These are phyloP conservation scores for Postia placenta DNA, from an alignment of 768 basidiomycete genomes.

Conservation along the genomic window DNA sequence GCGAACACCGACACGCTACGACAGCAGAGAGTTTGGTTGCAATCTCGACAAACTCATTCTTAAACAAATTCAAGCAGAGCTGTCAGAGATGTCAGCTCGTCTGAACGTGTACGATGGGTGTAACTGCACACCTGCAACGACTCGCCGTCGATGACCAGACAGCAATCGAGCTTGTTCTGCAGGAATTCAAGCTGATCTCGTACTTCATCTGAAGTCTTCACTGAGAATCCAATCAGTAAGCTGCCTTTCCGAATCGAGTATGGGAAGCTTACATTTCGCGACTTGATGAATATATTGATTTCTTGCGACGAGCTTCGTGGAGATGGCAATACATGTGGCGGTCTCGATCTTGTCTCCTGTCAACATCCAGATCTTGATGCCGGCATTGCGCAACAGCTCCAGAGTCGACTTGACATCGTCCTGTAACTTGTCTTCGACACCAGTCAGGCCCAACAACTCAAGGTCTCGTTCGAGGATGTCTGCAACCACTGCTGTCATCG, in stretches of 20 bases:
- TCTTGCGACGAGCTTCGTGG: conserved; percentile 90
- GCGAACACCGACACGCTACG: conserved; percentile 96
- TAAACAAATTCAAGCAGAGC: conserved; percentile 88
- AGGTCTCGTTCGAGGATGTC: conserved; percentile 82
- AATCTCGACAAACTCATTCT: conserved; percentile 92
- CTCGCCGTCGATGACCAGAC: conserved; percentile 96
- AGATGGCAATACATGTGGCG: conserved; percentile 95
- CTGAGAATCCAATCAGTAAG: conserved; percentile 32
- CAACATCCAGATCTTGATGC: conserved; percentile 99
- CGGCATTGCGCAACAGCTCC: conserved; percentile 90
- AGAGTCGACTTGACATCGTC: conserved; percentile 94
- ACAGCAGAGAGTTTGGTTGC: conserved; percentile 94
- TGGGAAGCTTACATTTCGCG: conserved; percentile 81
- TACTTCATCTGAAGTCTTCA: conserved; percentile 77
- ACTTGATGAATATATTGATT: conserved; percentile 98
- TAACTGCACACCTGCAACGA: conserved; percentile 68
- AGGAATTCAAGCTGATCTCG: conserved; percentile 89
- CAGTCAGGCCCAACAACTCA: conserved; percentile 89
- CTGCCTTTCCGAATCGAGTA: too few species aligned
- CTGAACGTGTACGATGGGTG: background rate
- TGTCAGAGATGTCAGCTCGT: conserved; percentile 25
- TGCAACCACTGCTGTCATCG: conserved; percentile 67
- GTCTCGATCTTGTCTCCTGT: conserved; percentile 99
- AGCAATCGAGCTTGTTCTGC: conserved; percentile 92
- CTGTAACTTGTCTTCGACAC: conserved; percentile 98